Percentiles rank a stretch among this genome's conserved stretches.
Conservation (phyloP, 805 yeast species). For the Saccharomycopsis sp. region DNA sequence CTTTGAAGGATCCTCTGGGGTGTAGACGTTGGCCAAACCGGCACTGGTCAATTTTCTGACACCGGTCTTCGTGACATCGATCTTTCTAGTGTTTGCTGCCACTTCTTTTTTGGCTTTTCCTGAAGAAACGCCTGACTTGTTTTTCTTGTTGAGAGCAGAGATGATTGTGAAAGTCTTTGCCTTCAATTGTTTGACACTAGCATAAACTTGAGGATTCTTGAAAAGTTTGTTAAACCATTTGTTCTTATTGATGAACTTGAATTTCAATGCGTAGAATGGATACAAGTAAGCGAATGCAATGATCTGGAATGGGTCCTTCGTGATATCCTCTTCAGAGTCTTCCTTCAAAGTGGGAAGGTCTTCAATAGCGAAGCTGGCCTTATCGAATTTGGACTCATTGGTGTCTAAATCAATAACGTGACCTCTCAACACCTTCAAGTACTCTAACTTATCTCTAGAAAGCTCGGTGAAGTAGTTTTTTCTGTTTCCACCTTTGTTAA, state of each 20-base stretch:
- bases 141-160: conserved; percentile 12
- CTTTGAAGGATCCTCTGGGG: conserved; percentile 19
- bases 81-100: conserved; percentile 9
- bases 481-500: not conserved
- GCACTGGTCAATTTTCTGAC: conserved; percentile 6
- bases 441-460: conserved; percentile 1
- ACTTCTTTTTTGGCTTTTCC: not conserved
- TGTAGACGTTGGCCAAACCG: not conserved
- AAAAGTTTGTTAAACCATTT: conserved; percentile 20
- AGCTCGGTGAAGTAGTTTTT: conserved; percentile 7
- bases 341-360: conserved; percentile 13
- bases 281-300: conserved; percentile 41
- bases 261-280: conserved; percentile 27
- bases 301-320: conserved; percentile 32
- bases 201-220: conserved; percentile 9
- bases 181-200: conserved; percentile 14
- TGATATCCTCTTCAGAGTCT: conserved; percentile 10
- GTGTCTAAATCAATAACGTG: conserved; percentile 13
- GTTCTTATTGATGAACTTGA: conserved; percentile 14
- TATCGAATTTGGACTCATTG: conserved; percentile 30
- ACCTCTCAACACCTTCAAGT: conserved; percentile 14
- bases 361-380: conserved; percentile 18
- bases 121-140: conserved; percentile 4
- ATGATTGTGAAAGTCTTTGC: conserved; percentile 6
- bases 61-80: conserved; percentile 16